phyloP scores from a whole-genome alignment of 257 asterid genomes.

The Nicotiana paniculata region DNA sequence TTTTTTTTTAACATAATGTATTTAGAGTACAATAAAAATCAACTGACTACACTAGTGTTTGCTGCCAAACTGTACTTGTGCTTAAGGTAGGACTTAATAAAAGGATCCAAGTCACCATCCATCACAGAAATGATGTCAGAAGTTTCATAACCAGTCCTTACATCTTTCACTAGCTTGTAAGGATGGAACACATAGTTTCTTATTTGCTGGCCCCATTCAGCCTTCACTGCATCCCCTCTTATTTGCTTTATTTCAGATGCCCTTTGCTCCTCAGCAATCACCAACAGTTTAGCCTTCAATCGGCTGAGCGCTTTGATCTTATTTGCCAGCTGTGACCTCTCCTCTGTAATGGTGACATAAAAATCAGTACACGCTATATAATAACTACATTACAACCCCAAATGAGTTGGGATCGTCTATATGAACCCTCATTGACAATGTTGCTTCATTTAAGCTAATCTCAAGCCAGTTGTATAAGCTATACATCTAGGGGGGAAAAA shows the following conservation, averaged over 20 bases:
- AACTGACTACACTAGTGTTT: constrained; percentile 25
- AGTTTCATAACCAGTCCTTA: constrained; percentile 76
- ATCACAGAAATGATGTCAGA: constrained; percentile 74
- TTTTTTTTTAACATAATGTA: background rate
- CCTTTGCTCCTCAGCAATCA: constrained; percentile 88
- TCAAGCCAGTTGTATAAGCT: background rate
- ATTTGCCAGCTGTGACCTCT: constrained; percentile 78
- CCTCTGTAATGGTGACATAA: constrained; percentile 39
- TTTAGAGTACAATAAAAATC: background rate
- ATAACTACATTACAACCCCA: background rate
- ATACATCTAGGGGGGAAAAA: background rate
- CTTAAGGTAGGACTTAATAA: constrained; percentile 81
- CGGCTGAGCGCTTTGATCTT: constrained; percentile 88
- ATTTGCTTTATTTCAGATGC: constrained; percentile 95
- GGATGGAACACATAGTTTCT: constrained; percentile 95
- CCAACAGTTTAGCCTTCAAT: constrained; percentile 77
- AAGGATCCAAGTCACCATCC: constrained; percentile 95
- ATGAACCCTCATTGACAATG: background rate
- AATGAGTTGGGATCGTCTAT: background rate
- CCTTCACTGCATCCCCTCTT: constrained; percentile 85
- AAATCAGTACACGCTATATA: background rate
- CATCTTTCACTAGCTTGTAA: constrained; percentile 89
- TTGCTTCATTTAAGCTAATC: background rate
- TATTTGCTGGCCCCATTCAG: constrained; percentile 99
- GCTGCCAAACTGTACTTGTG: constrained; percentile 53